Evolutionary conservation across 2,329 filamentous ascomycete genomes (phyloP).

Genomic region (Didymella exigua): DNA sequence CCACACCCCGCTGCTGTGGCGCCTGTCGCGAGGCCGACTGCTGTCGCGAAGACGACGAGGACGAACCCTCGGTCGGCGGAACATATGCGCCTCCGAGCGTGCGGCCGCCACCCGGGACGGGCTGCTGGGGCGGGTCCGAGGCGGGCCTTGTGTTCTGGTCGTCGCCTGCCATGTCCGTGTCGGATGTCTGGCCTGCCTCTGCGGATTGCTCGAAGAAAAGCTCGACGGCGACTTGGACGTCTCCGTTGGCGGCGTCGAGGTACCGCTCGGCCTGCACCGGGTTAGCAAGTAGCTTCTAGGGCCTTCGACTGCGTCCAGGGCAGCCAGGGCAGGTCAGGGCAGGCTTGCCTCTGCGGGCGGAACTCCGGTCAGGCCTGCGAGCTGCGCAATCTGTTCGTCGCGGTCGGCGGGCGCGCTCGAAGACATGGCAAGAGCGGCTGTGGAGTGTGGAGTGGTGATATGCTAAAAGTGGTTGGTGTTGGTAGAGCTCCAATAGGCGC

Average conservation of each 20-base stretch:
- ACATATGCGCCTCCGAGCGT: constrained; percentile 47
- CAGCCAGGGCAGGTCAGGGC: background rate
- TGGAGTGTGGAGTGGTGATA: background rate
- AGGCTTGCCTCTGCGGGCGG: constrained; percentile 39
- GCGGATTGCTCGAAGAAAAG: constrained; percentile 52
- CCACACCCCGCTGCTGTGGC: constrained; percentile 30
- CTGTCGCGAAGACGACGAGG: constrained; percentile 35
- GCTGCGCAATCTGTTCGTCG: constrained; percentile 46
- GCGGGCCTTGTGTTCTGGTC: constrained; percentile 30
- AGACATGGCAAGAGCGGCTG: constrained; percentile 34
- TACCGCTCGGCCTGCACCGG: constrained; percentile 51
- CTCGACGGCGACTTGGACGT: constrained; percentile 52
- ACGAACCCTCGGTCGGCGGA: constrained; percentile 33
- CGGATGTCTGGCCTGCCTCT: constrained; percentile 30
- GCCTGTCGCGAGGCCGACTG: constrained; percentile 32
- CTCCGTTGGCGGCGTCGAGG: constrained; percentile 52
- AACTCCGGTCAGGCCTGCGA: constrained; percentile 44
- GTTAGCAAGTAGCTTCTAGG: constrained; percentile 40
- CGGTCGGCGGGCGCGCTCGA: constrained; percentile 35
- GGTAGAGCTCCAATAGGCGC: constrained; percentile 15
- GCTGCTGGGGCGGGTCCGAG: constrained; percentile 30
- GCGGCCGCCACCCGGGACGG: constrained; percentile 42
- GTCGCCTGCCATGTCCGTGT: constrained; percentile 45
- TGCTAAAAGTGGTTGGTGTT: constrained; percentile 4
- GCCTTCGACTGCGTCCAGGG: constrained; percentile 24